phyloP scores from a whole-genome alignment of 139 green algal genomes.

The Micractinium conductrix region DNA sequence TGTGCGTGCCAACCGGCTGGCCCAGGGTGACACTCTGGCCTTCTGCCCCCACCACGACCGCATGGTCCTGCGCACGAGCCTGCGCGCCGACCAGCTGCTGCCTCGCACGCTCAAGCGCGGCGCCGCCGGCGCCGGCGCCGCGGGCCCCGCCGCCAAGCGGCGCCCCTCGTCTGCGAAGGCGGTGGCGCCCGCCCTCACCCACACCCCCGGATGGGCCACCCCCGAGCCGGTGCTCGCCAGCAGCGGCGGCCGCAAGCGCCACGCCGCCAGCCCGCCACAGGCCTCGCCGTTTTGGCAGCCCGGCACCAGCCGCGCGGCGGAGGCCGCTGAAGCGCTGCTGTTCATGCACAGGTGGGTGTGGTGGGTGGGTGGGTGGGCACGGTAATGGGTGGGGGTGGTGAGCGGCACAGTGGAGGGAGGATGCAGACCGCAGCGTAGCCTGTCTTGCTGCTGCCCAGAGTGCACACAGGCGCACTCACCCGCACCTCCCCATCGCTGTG shows the following conservation, averaged over 20 bases:
- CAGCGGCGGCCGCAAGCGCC: not conserved
- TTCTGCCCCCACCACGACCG: constrained; percentile 17
- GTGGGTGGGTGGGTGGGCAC: no score
- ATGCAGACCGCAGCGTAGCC: no score
- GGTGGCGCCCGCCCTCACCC: not conserved
- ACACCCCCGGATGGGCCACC: not conserved
- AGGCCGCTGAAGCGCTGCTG: not conserved
- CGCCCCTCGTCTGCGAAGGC: no score
- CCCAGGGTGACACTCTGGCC: constrained; percentile 8
- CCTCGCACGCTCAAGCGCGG: not conserved
- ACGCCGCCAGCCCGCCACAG: not conserved
- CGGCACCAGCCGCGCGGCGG: not conserved
- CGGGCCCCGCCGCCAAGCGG: not conserved
- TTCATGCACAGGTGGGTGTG: no score
- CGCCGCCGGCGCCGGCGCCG: not conserved
- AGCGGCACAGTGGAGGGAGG: no score
- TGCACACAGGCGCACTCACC: no score
- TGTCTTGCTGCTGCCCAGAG: no score
- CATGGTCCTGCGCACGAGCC: constrained; percentile 15
- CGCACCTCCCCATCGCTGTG: no score
- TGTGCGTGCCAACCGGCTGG: constrained; percentile 19
- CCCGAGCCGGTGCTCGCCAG: not conserved
- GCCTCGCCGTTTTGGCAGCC: not conserved
- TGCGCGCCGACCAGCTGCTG: constrained; percentile 24
- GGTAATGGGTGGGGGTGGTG: no score